Base-by-base conservation (phyloP, 768 basidiomycete species). In the Tylopilus intermedius region DNA sequence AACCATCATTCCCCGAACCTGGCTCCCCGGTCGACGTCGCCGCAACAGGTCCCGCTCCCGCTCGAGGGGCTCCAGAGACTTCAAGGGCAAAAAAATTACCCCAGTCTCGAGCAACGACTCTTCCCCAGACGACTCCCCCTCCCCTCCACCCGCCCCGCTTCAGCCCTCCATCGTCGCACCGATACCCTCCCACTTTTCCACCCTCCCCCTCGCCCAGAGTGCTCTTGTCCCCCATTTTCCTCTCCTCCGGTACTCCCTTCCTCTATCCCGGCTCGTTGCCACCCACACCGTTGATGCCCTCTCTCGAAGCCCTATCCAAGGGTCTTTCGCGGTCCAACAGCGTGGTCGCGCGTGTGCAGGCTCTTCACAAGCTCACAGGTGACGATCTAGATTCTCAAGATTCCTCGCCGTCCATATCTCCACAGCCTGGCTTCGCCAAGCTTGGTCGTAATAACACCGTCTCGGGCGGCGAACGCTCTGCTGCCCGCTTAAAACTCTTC, bases 271-370 rank as follows among this genome's bases (percentile, higher is more conserved):
- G 18, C 13, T 78, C 81, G 15, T 79, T 84, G 6, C 80, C 84
- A 7, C 84, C 83, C 3, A 57, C 62, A 1, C 86, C 88, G 15
- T 67, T 82, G 61, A 68, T 87, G 33, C 90, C 90, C 0, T 81
- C 88, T 4, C 75, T 95, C 6, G 87, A 90, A 61, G 88, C 86
- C 21, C 72, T 94, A 35, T 84, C 85, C 64, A 81, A 76, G 62
- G 86, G 86, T 14, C 79, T 96, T 3, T 84, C 89, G 63, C 84
- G 94, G n/a, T 94, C 94, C 2, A 94, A 94, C 66, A 94, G 93
- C 62, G 90, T 82, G 10, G 77, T 89, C n/a, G 88, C 87, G 21
- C 79, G 86, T 48, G 79, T 84, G 47, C 79, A 86, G 63, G 92
- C 92, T 4, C 82, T 95, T 81, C 83, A 70, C 52, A 94, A 92